phyloP scores from a whole-genome alignment of 805 yeast genomes.

The Hanseniaspora nectarophila region DNA sequence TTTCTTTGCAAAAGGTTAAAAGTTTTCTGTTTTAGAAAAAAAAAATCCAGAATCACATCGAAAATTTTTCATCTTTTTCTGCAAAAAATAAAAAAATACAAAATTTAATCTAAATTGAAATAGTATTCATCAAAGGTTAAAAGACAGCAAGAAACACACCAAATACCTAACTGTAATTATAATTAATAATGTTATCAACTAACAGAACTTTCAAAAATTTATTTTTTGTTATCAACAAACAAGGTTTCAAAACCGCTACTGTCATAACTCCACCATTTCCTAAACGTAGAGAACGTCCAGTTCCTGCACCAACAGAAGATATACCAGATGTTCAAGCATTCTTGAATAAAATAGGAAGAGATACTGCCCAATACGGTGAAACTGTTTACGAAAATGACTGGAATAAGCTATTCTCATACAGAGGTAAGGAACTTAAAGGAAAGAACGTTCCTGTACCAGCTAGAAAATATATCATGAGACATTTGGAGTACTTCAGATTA shows the following conservation, averaged over 20 bases:
- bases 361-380: constrained; percentile 53
- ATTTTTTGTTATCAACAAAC: background rate
- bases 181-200: background rate
- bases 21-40: no score
- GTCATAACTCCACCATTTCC: background rate
- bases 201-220: background rate
- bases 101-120: background rate
- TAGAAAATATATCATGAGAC: constrained; percentile 60
- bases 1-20: no score
- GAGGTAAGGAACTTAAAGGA: constrained; percentile 49
- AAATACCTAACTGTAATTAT: no score
- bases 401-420: constrained; percentile 51
- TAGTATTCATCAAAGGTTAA: no score
- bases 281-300: constrained; percentile 13
- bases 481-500: constrained; percentile 56
- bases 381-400: constrained; percentile 54
- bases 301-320: constrained; percentile 41
- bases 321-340: constrained; percentile 66
- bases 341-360: constrained; percentile 67
- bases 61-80: background rate
- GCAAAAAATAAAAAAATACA: background rate
- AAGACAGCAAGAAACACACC: no score
- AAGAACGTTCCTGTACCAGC: constrained; percentile 64
- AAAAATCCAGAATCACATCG: background rate
- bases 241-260: constrained; percentile 5